Base-by-base conservation (phyloP, 73 alveolate species). In the Paramecium octaurelia region DNA sequence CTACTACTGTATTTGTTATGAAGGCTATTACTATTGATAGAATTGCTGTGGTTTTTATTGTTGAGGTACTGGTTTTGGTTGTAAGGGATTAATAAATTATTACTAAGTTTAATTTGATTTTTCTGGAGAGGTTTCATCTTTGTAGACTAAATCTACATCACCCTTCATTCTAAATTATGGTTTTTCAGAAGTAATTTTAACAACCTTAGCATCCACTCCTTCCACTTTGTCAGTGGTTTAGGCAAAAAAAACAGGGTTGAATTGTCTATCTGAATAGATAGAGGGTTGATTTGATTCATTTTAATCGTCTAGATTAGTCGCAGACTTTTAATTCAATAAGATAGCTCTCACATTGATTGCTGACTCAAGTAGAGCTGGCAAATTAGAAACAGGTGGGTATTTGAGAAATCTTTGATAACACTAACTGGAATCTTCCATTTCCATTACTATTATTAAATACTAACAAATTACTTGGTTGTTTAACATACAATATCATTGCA, bases 391-490 rank as follows among this genome's bases (percentile, higher is more conserved):
- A 21, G 75, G 80, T 11, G 91, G 92, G 36, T 89, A 89, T 58
- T 89, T 89, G 5, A 89, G 54, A 83, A 89, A 89, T 46, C 94
- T 89, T 89, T 89, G 35, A 44, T 70, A 83, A 50, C 94, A 89
- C 6, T 68, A 46, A 40, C 92, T 44, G 8, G 80, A 48, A 14
- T 89, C 94, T 46, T 89, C 94, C 84, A 58, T 48, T 71, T 89
- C 91, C 94, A 89, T 42, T 43, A 89, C 94, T 89, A 89, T 0
- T n/a, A 14, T 31, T 16, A 70, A 24, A 12, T 8, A 21, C 10
- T 58, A 1, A 38, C 24, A 44, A 4, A 21, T 38, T 89, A 89
- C 94, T 24, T n/a, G 76, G 34, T 21, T 46, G 36, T 89, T 64
- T 89, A 18, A 89, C 92, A 71, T 71, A 89, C 16, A 70, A 34